A percentile compares a stretch with the other conserved stretches of the same genome.
phyloP scores from a whole-genome alignment of 2,329 filamentous ascomycete species.

The Juglanconis juglandina region DNA sequence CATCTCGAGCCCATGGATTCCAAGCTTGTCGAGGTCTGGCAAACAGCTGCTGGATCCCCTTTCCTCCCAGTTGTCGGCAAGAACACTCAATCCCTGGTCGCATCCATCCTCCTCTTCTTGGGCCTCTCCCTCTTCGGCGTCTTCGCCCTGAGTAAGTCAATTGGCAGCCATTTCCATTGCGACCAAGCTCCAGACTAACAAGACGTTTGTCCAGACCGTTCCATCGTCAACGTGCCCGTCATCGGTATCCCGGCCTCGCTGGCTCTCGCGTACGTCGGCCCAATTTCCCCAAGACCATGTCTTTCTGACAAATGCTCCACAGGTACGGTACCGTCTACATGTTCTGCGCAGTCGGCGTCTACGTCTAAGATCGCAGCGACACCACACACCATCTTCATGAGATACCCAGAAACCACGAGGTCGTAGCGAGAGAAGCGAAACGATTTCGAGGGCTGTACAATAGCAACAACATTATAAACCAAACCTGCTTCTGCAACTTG shows the following conservation, averaged over 20 bases:
- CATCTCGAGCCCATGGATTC: slow-evolving; percentile 59
- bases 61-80: slow-evolving; percentile 80
- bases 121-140: slow-evolving; percentile 71
- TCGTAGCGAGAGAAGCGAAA: slow-evolving; percentile 7
- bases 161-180: not conserved
- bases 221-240: slow-evolving; percentile 69
- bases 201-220: slow-evolving; percentile 63
- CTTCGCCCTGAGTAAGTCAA: slow-evolving; percentile 76
- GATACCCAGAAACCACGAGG: slow-evolving; percentile 20
- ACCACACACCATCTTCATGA: slow-evolving; percentile 16
- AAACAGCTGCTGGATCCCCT: slow-evolving; percentile 82
- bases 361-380: slow-evolving; percentile 68
- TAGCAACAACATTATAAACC: slow-evolving; percentile 30
- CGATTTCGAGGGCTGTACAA: slow-evolving; percentile 33
- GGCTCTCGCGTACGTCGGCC: slow-evolving; percentile 73
- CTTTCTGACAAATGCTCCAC: slow-evolving; percentile 13
- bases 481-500: slow-evolving; percentile 22
- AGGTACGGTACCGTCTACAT: slow-evolving; percentile 96
- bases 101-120: slow-evolving; percentile 68
- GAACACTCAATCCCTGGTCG: slow-evolving; percentile 77
- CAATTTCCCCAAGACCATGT: not conserved
- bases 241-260: slow-evolving; percentile 84
- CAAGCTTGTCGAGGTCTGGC: slow-evolving; percentile 86
- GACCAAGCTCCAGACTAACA: slow-evolving; percentile 19
- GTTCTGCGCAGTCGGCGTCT: slow-evolving; percentile 98